Evolutionary conservation across 768 basidiomycete genomes (phyloP), one percentile per base, ranked within the genome.

Genomic region (Rhodocollybia butyracea): DNA sequence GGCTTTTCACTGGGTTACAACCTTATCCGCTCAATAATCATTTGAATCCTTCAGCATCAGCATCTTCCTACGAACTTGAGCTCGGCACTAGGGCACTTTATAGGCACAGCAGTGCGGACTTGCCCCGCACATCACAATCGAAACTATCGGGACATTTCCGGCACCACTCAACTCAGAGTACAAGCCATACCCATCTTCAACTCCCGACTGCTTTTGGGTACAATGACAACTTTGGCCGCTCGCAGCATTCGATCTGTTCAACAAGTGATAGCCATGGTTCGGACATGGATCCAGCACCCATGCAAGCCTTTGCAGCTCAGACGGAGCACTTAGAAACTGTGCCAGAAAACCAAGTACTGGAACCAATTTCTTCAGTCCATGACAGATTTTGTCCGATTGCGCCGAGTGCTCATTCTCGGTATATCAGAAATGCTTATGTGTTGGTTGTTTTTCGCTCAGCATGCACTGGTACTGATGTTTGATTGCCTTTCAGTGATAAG

Each of bases 381-480:
- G 22, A 46, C 12, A 43, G 24, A 38, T 55, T 55, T 21, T 24
- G 32, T 24, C 29, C 54, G 11, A 55, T 47, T 10, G 19, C 54
- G n/a, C 45, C 54, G 6, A 24, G 36, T 31, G 10, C 5, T 8
- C 43, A 46, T 15, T 3, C 54, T 47, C 30, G 54, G 39, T 55
- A 55, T 41, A 21, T 46, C 7, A n/a, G 36, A 27, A n/a, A 26
- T 8, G 26, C 5, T 47, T 36, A 13, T 46, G 54, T 32, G 62
- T 61, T 24, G 27, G 54, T 11, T 13, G 17, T 29, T 27, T 43
- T 29, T 13, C 17, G 3, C 3, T 19, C n/a, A n/a, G n/a, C n/a
- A n/a, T 22, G 10, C n/a, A 21, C 36, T 7, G 11, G 2, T n/a
- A 6, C 31, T 34, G n/a, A 7, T 2, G 11, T 32, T n/a, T 3